Evolutionary conservation across 805 yeast genomes (phyloP).

Genomic region (Candida wancherniae): DNA sequence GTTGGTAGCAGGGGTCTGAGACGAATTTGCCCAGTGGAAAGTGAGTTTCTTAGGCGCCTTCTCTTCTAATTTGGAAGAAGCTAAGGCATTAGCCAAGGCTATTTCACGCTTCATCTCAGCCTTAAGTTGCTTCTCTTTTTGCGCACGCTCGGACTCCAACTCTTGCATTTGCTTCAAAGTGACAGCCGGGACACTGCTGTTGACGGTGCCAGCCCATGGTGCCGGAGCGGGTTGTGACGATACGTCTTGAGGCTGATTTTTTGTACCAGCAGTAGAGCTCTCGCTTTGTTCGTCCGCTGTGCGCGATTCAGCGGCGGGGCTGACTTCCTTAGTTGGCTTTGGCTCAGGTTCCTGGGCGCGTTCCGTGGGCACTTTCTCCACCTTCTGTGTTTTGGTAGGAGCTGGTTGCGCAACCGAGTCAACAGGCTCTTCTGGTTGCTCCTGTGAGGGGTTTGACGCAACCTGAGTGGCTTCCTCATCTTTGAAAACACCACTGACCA

Average conservation of each 20-base stretch:
- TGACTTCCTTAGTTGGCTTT: too few species aligned
- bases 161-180: constrained; percentile 50
- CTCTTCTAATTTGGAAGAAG: constrained; percentile 23
- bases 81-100: constrained; percentile 16
- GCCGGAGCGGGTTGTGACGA: constrained; percentile 28
- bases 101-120: constrained; percentile 28
- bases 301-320: background rate
- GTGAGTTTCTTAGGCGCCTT: constrained; percentile 22
- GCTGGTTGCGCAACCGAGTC: too few species aligned
- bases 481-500: constrained; percentile 36
- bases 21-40: constrained; percentile 39
- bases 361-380: too few species aligned
- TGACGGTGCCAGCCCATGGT: constrained; percentile 47
- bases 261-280: background rate
- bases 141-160: constrained; percentile 42
- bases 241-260: constrained; percentile 1
- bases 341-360: too few species aligned
- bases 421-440: too few species aligned
- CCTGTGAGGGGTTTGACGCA: too few species aligned
- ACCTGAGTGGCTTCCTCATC: constrained; percentile 5
- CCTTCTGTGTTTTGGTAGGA: too few species aligned
- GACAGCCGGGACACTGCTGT: constrained; percentile 28
- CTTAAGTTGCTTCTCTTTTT: constrained; percentile 36
- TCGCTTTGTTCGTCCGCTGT: constrained; percentile 1
- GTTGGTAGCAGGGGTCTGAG: constrained; percentile 27